phyloP scores from a whole-genome alignment of 306 rosid genomes.

The Canavalia ensiformis region DNA sequence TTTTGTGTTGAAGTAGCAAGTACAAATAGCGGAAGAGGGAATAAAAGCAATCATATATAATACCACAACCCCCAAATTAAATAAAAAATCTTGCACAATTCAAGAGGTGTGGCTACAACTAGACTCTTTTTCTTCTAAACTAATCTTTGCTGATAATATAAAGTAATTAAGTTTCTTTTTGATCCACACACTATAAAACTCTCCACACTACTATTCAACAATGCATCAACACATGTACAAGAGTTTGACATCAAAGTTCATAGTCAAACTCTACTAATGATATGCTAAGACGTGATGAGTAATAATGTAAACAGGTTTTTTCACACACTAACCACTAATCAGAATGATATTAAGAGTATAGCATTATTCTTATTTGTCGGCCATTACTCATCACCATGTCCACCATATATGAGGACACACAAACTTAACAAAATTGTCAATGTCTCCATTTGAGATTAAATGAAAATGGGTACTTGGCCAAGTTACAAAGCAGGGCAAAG shows the following conservation, averaged over 20 bases:
- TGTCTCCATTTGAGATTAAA: neutral
- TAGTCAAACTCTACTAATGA: conserved; percentile 1
- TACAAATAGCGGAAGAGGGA: too few species aligned
- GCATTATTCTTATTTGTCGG: neutral
- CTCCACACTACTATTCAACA: neutral
- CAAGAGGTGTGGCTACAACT: neutral
- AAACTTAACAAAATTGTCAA: neutral
- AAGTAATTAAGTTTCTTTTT: too few species aligned
- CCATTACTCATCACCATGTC: neutral
- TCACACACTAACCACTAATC: conserved; percentile 6
- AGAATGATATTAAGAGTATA: neutral
- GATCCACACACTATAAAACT: neutral
- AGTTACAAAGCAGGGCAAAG: neutral
- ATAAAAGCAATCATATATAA: too few species aligned
- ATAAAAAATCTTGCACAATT: neutral
- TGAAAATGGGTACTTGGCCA: neutral
- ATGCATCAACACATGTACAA: neutral
- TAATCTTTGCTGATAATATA: neutral
- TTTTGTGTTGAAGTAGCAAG: too few species aligned
- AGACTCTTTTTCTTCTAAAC: neutral
- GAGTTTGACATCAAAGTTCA: neutral
- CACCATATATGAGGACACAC: neutral
- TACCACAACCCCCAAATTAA: conserved; percentile 1
- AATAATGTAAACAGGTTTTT: neutral
- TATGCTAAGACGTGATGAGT: neutral